Evolutionary conservation across 495 filamentous ascomycete genomes (phyloP).

Genomic region (Hypoxylon cercidicola): DNA sequence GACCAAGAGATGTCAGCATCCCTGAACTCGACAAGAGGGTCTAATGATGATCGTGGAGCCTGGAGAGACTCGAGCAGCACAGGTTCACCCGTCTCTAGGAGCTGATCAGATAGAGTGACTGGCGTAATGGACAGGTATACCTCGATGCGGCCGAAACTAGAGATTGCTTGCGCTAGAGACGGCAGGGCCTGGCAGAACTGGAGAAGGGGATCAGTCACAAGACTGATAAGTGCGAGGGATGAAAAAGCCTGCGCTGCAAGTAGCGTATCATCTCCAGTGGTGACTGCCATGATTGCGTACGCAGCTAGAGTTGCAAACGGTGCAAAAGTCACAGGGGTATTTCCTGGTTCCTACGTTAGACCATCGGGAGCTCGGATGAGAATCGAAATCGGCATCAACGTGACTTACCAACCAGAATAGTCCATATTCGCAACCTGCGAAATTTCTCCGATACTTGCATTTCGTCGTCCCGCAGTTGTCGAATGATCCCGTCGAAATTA

Average conservation of each 20-base stretch:
- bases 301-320: slow-evolving; percentile 9
- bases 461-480: slow-evolving; percentile 62
- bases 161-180: not conserved
- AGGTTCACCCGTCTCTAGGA: not conserved
- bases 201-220: not conserved
- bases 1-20: not conserved
- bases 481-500: slow-evolving; percentile 48
- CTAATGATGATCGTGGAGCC: not conserved
- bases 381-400: too few relatives aligned
- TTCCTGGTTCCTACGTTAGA: slow-evolving; percentile 45
- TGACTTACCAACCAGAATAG: slow-evolving; percentile 29
- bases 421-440: slow-evolving; percentile 54
- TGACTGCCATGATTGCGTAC: not conserved
- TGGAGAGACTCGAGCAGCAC: too few relatives aligned
- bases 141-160: not conserved
- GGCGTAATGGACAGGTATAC: not conserved
- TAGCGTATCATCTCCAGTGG: not conserved
- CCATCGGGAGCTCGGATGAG: not conserved
- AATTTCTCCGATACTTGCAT: slow-evolving; percentile 65
- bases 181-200: not conserved
- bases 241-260: not conserved
- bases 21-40: not conserved
- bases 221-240: not conserved
- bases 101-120: not conserved
- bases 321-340: slow-evolving; percentile 53